Evolutionary conservation across 169 alveolate genomes (phyloP), one percentile per base, ranked within the genome.

Genomic region (Plasmodium yoelii): DNA sequence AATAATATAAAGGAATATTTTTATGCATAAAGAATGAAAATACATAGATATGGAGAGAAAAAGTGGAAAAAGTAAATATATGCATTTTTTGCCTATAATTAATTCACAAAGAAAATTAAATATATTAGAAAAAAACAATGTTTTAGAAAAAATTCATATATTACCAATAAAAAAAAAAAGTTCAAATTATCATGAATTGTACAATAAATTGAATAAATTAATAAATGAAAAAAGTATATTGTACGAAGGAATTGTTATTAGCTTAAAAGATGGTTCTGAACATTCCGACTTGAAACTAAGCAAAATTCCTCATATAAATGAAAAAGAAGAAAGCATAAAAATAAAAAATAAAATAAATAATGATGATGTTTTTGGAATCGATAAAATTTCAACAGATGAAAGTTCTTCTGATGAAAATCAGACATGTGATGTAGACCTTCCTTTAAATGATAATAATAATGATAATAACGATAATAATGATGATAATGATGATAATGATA

Each of bases 201-300:
- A 77, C 12, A 28, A 46, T n/a, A 64, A 77, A 47, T 47, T 77
- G 24, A 51, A 77, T 65, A n/a, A 47, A 9, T 28, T 77, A 68
- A 77, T 61, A 12, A 46, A 64, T 51, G 88, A 77, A 1, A 53
- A 51, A 51, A 24, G 60, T 55, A 60, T 77, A 44, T 59, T 77
- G 46, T 19, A 77, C 51, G 88, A 77, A 64, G 88, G 88, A n/a
- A 49, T 77, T 44, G 65, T 77, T 63, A 77, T 77, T 49, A 56
- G 19, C 6, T 22, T 57, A 26, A 55, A 74, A 24, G 44, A 56
- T 13, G 69, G 19, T 15, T 24, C 28, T 34, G 61, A 26, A 61
- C 24, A 1, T 6, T 22, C 44, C 1, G 28, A 34, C 6, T 28
- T 39, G 44, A 55, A 18, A 5, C 39, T 46, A 61, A 26, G 22